Percentiles rank a stretch among this genome's conserved stretches.
Conservation (phyloP, 1,139 yeast species). For the Taphrina deformans region DNA sequence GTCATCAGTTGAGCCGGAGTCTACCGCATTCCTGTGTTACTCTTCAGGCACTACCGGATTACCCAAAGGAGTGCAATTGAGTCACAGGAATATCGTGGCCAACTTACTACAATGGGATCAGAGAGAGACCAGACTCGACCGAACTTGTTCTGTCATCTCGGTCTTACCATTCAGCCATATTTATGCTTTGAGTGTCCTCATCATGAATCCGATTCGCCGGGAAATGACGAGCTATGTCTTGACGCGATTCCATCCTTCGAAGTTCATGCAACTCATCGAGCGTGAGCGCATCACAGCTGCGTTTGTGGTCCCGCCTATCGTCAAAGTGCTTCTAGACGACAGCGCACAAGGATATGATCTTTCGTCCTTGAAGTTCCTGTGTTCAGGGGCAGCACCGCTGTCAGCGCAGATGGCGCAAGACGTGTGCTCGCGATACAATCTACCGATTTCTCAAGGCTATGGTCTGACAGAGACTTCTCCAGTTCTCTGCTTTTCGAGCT, state of each 20-base stretch:
- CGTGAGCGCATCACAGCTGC: constrained; percentile 43
- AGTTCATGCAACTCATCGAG: constrained; percentile 42
- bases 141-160: constrained; percentile 10
- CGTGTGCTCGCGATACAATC: constrained; percentile 37
- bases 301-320: constrained; percentile 48
- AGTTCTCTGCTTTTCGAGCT: constrained; percentile 38
- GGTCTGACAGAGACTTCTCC: constrained; percentile 36
- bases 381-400: constrained; percentile 49
- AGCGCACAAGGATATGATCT: constrained; percentile 44
- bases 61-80: constrained; percentile 58
- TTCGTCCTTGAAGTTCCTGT: constrained; percentile 38
- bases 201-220: constrained; percentile 41
- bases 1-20: constrained; percentile 37
- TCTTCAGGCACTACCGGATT: constrained; percentile 75
- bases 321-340: constrained; percentile 47
- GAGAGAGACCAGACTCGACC: constrained; percentile 8
- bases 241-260: constrained; percentile 44
- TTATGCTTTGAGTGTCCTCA: constrained; percentile 44
- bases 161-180: constrained; percentile 48
- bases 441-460: constrained; percentile 30
- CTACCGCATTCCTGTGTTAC: constrained; percentile 51
- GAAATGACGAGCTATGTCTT: constrained; percentile 43
- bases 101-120: constrained; percentile 39
- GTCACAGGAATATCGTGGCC: constrained; percentile 47
- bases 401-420: constrained; percentile 41